These are phyloP conservation scores for Nakaseomyces glabratus DNA, from an alignment of 1,139 yeast species.

Conservation along the genomic window DNA sequence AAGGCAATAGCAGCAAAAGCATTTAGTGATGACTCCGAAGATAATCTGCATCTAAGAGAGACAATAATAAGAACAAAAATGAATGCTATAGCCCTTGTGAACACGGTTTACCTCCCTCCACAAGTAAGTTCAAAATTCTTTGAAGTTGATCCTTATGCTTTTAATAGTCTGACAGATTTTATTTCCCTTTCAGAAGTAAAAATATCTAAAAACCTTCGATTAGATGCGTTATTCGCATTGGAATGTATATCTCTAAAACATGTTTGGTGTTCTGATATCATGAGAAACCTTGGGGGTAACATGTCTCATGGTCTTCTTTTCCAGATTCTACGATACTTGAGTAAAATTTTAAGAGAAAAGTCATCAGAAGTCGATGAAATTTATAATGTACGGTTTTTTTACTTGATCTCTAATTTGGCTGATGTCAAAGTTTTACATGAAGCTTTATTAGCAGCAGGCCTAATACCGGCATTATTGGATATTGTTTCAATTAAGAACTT, in stretches of 20 bases:
- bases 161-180: slow-evolving; percentile 62
- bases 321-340: slow-evolving; percentile 57
- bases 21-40: slow-evolving; percentile 49
- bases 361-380: slow-evolving; percentile 36
- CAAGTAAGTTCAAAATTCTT: slow-evolving; percentile 55
- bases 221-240: slow-evolving; percentile 57
- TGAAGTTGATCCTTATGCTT: slow-evolving; percentile 66
- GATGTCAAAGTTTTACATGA: slow-evolving; percentile 44
- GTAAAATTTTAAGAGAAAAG: slow-evolving; percentile 36
- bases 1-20: slow-evolving; percentile 64
- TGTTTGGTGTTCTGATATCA: slow-evolving; percentile 67
- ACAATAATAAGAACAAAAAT: slow-evolving; percentile 57
- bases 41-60: slow-evolving; percentile 47
- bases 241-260: slow-evolving; percentile 64
- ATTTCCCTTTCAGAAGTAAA: slow-evolving; percentile 46
- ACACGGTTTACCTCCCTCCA: slow-evolving; percentile 40
- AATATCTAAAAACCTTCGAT: slow-evolving; percentile 44
- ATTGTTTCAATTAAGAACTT: slow-evolving; percentile 46
- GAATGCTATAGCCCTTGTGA: slow-evolving; percentile 55
- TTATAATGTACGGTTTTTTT: slow-evolving; percentile 47
- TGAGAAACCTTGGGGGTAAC: slow-evolving; percentile 81
- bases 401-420: slow-evolving; percentile 48
- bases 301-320: slow-evolving; percentile 78
- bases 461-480: slow-evolving; percentile 56
- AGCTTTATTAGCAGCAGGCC: slow-evolving; percentile 57